Evolutionary conservation across 1,284 basidiomycete genomes (phyloP).

Genomic region (Leccinum pachyderme): DNA sequence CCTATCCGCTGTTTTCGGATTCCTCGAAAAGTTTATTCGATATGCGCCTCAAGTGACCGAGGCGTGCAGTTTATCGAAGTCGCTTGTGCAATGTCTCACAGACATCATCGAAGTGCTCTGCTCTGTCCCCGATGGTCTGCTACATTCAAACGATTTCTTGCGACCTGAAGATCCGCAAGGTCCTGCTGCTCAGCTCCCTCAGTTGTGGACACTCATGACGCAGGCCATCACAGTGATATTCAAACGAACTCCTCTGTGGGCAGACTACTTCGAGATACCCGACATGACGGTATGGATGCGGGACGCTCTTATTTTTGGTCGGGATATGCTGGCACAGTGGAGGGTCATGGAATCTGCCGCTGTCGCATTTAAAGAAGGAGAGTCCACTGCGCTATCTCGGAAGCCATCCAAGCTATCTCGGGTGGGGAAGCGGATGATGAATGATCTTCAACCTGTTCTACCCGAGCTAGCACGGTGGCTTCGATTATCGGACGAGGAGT

Average conservation of each 20-base stretch:
- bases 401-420: constrained; percentile 43
- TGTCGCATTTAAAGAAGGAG: constrained; percentile 33
- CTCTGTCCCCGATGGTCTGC: constrained; percentile 64
- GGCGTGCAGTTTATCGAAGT: constrained; percentile 81
- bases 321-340: constrained; percentile 80
- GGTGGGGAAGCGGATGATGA: constrained; percentile 72
- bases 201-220: constrained; percentile 84
- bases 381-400: constrained; percentile 18
- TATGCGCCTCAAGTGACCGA: constrained; percentile 72
- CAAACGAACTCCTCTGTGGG: constrained; percentile 79
- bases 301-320: constrained; percentile 89
- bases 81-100: constrained; percentile 86
- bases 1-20: constrained; percentile 66
- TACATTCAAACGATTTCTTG: constrained; percentile 59
- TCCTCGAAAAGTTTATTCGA: constrained; percentile 63
- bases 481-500: constrained; percentile 85
- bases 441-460: constrained; percentile 74
- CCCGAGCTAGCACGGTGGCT: constrained; percentile 82
- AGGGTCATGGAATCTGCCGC: constrained; percentile 75
- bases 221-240: constrained; percentile 81
- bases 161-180: constrained; percentile 43
- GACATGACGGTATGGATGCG: constrained; percentile 97
- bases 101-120: constrained; percentile 89
- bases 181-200: constrained; percentile 55
- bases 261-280: constrained; percentile 72